Evolutionary conservation across 805 yeast genomes (phyloP), one percentile per base, ranked within the genome.

Genomic region (Ogataea minuta): DNA sequence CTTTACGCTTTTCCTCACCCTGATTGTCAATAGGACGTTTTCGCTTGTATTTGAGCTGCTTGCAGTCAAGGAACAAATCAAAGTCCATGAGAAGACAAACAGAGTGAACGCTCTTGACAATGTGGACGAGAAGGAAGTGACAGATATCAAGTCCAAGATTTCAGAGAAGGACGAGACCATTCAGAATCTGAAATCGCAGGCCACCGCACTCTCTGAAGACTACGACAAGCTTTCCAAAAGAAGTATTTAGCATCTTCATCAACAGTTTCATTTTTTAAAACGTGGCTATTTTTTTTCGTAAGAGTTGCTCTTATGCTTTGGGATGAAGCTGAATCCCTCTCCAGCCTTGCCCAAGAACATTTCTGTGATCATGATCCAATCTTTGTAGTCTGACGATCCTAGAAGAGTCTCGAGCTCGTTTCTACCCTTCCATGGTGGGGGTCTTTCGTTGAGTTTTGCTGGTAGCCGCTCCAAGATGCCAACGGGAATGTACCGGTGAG

Each of bases 311-410:
- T 93, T 93, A 62, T 93, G 99, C 65, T 93, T 93, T 39, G 99
- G 99, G 38, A 74, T 74, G 58, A 89, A 93, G 36, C 74, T 77
- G 64, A 93, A 93, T 28, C 66, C 68, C 2, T 77, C 83, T 38
- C 81, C 78, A 1, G 83, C 85, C 41, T 87, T 88, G 14, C 99
- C 99, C 49, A 91, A 72, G 59, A 91, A 91, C 95, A 90, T 78
- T 62, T 93, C 99, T 12, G 95, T 77, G 50, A 93, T 77, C 64
- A 90, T 93, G 60, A 93, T 85, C 99, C 99, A 93, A 63, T 93
- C 99, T 54, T 73, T 76, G 64, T 81, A 87, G 64, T 91, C 95
- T 4, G 79, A 68, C 31, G 93, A 81, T 1, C 90, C 97, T 50
- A 93, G 69, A 54, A 88, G 69, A 0, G 96, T 89, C 64, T 93